Evolutionary conservation across 306 rosid genomes (phyloP), one percentile per base, ranked within the genome.

Genomic region (Quercus engelmannii): DNA sequence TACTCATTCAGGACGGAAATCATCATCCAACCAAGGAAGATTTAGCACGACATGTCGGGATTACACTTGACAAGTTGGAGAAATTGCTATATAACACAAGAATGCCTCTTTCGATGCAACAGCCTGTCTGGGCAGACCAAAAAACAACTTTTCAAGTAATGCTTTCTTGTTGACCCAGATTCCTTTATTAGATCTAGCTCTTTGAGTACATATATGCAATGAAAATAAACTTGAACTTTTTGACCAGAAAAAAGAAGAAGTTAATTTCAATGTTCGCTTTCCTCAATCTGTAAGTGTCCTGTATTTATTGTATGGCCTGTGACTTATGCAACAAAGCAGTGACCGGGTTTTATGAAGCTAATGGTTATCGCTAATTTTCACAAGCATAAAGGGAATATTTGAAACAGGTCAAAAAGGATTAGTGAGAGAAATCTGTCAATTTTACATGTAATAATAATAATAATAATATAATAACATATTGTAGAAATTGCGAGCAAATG

Each of bases 131-230:
- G 99, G 78, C 94, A 55, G 94, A 89, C 85, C 97, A 92, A 81
- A 87, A 83, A 71, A 90, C 93, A 74, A 94, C 97, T 63, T 91
- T 78, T 82, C 99, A 94, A 97, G 99, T 94, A 90, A 35, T 82
- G 75, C 71, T 79, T 72, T 69, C 70, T 56, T 62, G 35, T 79
- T 71, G 41, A 78, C 63, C 18, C 35, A 63, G 55, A 63, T 64
- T 70, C 17, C 38, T 57, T 31, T 74, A 28, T 74, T 49, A 35
- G 46, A 31, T 43, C 76, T 81, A 28, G 21, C 49, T 76, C 35
- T 51, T 67, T 61, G 21, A 59, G 56, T 75, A 18, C 26, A 55
- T 74, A 58, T 55, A 75, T 71, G 71, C 68, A 74, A 74, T 26
- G 33, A 19, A 20, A 46, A 71, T 14, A 68, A 69, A 55, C 30